These are phyloP conservation scores for Letharia columbiana DNA, from an alignment of 495 filamentous ascomycete genomes.

Conservation along the genomic window DNA sequence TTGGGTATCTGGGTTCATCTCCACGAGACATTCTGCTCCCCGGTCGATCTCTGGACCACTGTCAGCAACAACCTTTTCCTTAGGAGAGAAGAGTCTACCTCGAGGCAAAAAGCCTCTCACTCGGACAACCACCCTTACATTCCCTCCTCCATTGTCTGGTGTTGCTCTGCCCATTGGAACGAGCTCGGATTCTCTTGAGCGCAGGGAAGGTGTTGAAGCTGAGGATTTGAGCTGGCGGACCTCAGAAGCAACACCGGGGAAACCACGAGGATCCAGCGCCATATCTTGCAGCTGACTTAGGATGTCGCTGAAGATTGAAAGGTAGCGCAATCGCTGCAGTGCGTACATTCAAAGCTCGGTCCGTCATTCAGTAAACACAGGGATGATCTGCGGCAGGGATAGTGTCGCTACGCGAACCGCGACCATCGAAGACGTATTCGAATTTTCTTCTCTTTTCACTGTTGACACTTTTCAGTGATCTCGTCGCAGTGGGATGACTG, in stretches of 20 bases:
- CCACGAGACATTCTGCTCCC: constrained; percentile 72
- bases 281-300: constrained; percentile 36
- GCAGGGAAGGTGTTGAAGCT: constrained; percentile 59
- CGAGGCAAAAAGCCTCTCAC: constrained; percentile 81
- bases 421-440: constrained; percentile 1
- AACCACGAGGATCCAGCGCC: constrained; percentile 50
- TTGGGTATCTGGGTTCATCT: constrained; percentile 81
- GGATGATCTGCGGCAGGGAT: constrained; percentile 21
- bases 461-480: not conserved
- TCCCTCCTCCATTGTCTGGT: constrained; percentile 55
- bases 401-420: constrained; percentile 9
- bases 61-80: constrained; percentile 9
- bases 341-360: constrained; percentile 21
- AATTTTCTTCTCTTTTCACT: not conserved
- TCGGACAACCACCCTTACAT: constrained; percentile 90
- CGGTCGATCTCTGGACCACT: constrained; percentile 60
- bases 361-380: constrained; percentile 20
- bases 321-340: constrained; percentile 40
- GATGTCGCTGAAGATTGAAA: constrained; percentile 28
- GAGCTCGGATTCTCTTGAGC: constrained; percentile 58
- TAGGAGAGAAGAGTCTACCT: constrained; percentile 48
- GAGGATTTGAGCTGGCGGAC: constrained; percentile 42
- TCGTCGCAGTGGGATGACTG: not conserved
- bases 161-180: constrained; percentile 31
- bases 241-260: constrained; percentile 40